These are phyloP conservation scores for Trichoderma atrobrunneum DNA, from an alignment of 2,329 filamentous ascomycete genomes.

Conservation along the genomic window DNA sequence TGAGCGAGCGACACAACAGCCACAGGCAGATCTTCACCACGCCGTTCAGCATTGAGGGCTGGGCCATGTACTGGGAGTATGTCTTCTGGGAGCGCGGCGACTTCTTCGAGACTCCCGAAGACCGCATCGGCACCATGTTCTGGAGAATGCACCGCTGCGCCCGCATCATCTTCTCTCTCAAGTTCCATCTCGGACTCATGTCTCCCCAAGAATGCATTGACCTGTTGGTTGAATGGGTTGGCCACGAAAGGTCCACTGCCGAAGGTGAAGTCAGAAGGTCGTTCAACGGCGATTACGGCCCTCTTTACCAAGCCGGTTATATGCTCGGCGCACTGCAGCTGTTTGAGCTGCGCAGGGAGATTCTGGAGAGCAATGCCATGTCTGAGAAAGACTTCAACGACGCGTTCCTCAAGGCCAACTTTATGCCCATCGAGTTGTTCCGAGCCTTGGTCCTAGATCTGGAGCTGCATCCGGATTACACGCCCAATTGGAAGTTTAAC, in stretches of 20 bases:
- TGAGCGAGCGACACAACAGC: conserved; percentile 44
- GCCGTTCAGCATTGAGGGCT: conserved; percentile 59
- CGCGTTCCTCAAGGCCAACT: conserved; percentile 46
- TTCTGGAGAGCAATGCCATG: conserved; percentile 38
- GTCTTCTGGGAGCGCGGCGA: conserved; percentile 53
- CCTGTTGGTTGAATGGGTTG: conserved; percentile 53
- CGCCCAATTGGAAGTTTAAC: conserved; percentile 52
- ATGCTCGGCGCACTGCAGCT: conserved; percentile 59
- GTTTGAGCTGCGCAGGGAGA: conserved; percentile 48
- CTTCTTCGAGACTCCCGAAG: conserved; percentile 49
- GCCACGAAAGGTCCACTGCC: conserved; percentile 57
- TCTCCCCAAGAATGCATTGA: conserved; percentile 54
- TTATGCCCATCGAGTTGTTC: conserved; percentile 55
- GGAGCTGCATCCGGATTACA: conserved; percentile 42
- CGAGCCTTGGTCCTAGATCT: conserved; percentile 46
- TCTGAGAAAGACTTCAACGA: conserved; percentile 57
- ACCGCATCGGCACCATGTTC: conserved; percentile 57
- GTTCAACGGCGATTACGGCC: conserved; percentile 54
- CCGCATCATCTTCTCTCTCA: conserved; percentile 56
- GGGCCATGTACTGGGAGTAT: conserved; percentile 62
- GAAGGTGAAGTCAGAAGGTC: conserved; percentile 59
- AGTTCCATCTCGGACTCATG: conserved; percentile 56
- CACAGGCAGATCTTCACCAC: conserved; percentile 54
- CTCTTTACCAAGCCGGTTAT: conserved; percentile 59
- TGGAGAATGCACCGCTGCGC: conserved; percentile 63